Evolutionary conservation across 2,329 filamentous ascomycete genomes (phyloP), one percentile per base, ranked within the genome.

Genomic region (Aspergillus sp.): DNA sequence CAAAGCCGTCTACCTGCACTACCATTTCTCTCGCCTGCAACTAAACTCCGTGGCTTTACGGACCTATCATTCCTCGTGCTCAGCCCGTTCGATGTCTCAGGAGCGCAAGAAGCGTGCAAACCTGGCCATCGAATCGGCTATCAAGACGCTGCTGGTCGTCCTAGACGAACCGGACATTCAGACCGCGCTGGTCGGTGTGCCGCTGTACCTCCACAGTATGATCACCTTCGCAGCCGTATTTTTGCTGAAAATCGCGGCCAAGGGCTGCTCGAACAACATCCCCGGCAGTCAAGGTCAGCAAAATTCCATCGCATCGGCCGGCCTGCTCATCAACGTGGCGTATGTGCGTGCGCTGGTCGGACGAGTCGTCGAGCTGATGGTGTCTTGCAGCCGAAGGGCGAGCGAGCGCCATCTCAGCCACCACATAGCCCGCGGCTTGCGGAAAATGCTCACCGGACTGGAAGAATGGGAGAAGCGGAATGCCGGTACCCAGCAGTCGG

Each of bases 1-100:
- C 55, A 82, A 82, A 67, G 81, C 79, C 24, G 80, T 82, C 6
- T 73, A 74, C 29, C 72, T 84, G 60, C 80, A 83, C 64, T 82
- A 81, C 60, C 74, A 83, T 65, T 84, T 82, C 64, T 82, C 80
- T 51, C 77, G 80, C 52, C 69, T 84, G 18, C 80, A 82, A 51
- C 70, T 84, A 9, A 79, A 81, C 49, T 82, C 82, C 4, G 77
- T 82, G 26, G 81, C 80, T 31, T 68, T 84, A 24, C 77, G 81
- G 31, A 79, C 80, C 9, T 77, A 81, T 55, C 73, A 77, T 54
- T 75, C 73, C 20, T 72, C 73, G 14, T 69, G 67, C 11, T 73
- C 75, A 14, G 68, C 73, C 6, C 70, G 73, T 47, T 65, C 69
- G 4, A 77, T 81, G 68, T 81, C 80, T 1, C 65, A 72, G 3